phyloP scores from a whole-genome alignment of 768 basidiomycete genomes.

The Boletus patriciae region DNA sequence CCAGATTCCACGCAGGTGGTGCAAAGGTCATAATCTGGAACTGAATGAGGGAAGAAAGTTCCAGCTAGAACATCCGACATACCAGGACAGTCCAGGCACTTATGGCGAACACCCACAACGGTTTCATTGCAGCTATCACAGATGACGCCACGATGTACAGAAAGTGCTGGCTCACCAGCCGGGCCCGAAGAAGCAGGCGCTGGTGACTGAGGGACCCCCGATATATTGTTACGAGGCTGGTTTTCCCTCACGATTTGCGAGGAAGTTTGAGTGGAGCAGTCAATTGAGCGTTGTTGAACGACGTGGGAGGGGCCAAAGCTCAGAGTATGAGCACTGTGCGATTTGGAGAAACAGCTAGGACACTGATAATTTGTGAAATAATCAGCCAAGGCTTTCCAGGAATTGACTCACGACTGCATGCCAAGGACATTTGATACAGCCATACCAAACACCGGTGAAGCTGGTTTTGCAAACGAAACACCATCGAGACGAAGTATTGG shows the following conservation, averaged over 20 bases:
- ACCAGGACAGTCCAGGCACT: slow-evolving; percentile 79
- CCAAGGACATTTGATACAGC: slow-evolving; percentile 35
- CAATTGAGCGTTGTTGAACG: slow-evolving; percentile 19
- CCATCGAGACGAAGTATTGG: slow-evolving; percentile 16
- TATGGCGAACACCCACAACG: slow-evolving; percentile 69
- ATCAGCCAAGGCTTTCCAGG: not conserved
- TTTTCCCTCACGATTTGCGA: not conserved
- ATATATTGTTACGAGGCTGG: not conserved
- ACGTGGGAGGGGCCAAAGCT: slow-evolving; percentile 35
- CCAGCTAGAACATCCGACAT: slow-evolving; percentile 17
- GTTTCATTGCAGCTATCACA: slow-evolving; percentile 65
- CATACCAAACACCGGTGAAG: slow-evolving; percentile 30
- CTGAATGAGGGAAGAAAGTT: not conserved
- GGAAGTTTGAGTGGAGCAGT: not conserved
- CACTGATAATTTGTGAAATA: slow-evolving; percentile 24
- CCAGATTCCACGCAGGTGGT: slow-evolving; percentile 52
- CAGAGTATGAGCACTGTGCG: slow-evolving; percentile 27
- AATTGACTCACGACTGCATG: slow-evolving; percentile 28
- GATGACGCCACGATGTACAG: slow-evolving; percentile 53
- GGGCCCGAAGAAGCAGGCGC: not conserved
- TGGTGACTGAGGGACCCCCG: not conserved
- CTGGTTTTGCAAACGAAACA: slow-evolving; percentile 33
- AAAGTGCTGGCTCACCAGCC: not conserved
- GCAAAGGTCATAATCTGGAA: slow-evolving; percentile 72
- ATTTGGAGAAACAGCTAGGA: slow-evolving; percentile 29